These are phyloP conservation scores for Tieghemostelium lacteum DNA, from an alignment of 78 protist genomes.

Conservation along the genomic window DNA sequence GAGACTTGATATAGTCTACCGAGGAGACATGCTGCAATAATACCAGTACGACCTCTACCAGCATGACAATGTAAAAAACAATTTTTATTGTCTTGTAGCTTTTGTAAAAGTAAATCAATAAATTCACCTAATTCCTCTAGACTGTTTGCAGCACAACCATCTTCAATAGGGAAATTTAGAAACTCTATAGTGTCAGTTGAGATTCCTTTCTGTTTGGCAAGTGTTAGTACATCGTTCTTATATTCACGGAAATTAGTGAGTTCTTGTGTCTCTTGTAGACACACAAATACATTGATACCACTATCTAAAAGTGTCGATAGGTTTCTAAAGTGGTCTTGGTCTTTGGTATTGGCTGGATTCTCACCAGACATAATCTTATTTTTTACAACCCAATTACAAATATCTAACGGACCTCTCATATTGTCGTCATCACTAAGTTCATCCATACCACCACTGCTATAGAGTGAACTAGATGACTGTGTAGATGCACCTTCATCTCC, in stretches of 20 bases:
- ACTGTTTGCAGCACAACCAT: slow-evolving; percentile 59
- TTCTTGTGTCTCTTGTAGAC: slow-evolving; percentile 52
- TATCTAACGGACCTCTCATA: slow-evolving; percentile 60
- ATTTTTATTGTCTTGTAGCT: background rate
- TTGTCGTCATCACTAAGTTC: slow-evolving; percentile 22
- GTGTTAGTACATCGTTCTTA: slow-evolving; percentile 12
- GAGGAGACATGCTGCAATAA: slow-evolving; percentile 52
- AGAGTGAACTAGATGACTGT: background rate
- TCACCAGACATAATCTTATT: slow-evolving; percentile 49
- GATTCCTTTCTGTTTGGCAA: slow-evolving; percentile 14
- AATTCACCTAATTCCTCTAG: slow-evolving; percentile 26
- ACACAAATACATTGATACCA: slow-evolving; percentile 66
- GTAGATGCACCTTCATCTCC: background rate
- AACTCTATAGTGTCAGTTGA: slow-evolving; percentile 12
- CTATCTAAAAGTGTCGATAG: slow-evolving; percentile 26
- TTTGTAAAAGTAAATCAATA: slow-evolving; percentile 8
- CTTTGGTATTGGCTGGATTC: slow-evolving; percentile 42
- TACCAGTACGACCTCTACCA: slow-evolving; percentile 64
- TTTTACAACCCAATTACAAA: slow-evolving; percentile 45
- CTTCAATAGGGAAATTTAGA: slow-evolving; percentile 59
- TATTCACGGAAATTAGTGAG: slow-evolving; percentile 34
- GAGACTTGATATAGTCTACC: slow-evolving; percentile 66
- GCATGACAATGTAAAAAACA: slow-evolving; percentile 65
- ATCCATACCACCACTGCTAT: slow-evolving; percentile 3
- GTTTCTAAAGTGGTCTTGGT: slow-evolving; percentile 11